Conservation (phyloP, 2,329 filamentous ascomycete species). For the Colletotrichum australisinense region DNA sequence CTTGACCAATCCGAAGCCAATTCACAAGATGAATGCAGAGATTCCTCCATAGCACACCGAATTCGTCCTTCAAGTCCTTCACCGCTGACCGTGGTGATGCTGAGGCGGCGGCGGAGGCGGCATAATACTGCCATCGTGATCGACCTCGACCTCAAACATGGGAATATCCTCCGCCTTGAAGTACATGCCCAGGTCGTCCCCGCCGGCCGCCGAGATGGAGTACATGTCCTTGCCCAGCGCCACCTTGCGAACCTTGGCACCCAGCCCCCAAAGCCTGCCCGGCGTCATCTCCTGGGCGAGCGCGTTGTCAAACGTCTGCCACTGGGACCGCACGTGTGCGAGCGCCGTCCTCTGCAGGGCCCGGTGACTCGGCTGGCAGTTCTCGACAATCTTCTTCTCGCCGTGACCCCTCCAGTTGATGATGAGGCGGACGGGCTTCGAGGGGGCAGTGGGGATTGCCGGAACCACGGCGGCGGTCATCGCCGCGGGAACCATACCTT, state of each 20-base stretch:
- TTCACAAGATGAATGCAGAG: neutral
- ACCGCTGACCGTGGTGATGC: neutral
- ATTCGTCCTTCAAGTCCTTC: neutral
- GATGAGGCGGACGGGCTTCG: conserved; percentile 40
- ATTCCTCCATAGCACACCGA: neutral
- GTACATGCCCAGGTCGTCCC: conserved; percentile 29
- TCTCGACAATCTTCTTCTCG: conserved; percentile 44
- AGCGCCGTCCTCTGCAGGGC: conserved; percentile 35
- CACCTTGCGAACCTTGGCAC: conserved; percentile 30
- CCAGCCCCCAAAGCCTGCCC: conserved; percentile 21
- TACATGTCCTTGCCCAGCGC: conserved; percentile 33
- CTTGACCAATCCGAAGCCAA: neutral
- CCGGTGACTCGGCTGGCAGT: conserved; percentile 35
- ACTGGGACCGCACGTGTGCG: conserved; percentile 25
- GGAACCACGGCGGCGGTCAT: neutral
- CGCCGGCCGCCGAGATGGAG: conserved; percentile 22
- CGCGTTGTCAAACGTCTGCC: conserved; percentile 33
- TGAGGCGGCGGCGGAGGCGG: conserved; percentile 25
- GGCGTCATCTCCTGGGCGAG: conserved; percentile 29
- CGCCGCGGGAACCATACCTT: neutral
- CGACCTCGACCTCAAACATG: conserved; percentile 30
- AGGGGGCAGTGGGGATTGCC: conserved; percentile 23
- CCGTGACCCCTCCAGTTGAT: conserved; percentile 44
- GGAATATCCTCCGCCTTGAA: conserved; percentile 33
- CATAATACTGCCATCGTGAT: conserved; percentile 21